A percentile compares a stretch with the other conserved stretches of the same genome.
phyloP scores from a whole-genome alignment of 768 basidiomycete genomes.

The Podaxis pistillaris region DNA sequence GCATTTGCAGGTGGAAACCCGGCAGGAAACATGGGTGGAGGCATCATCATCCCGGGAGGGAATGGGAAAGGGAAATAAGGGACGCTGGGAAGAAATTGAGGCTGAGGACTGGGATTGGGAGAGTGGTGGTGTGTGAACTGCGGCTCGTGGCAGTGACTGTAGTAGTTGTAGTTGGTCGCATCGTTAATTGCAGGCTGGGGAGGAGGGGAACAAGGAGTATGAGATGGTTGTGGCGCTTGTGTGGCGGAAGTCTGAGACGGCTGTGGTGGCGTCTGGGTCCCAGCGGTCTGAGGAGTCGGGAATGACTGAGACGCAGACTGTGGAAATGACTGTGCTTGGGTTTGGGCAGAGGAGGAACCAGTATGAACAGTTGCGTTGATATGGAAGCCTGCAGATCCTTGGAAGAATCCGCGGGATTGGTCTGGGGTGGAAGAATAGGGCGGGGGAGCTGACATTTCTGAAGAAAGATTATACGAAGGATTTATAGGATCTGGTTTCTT shows the following conservation, averaged over 20 bases:
- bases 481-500: not conserved
- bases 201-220: too few species aligned
- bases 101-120: not conserved
- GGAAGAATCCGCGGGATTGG: not conserved
- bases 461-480: not conserved
- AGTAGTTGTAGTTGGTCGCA: not conserved
- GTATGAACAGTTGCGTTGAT: not conserved
- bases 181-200: not conserved
- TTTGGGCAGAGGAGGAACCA: not conserved
- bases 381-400: not conserved
- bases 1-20: not conserved
- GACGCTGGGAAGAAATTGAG: not conserved
- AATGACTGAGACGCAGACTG: not conserved
- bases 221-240: not conserved
- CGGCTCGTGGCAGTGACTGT: not conserved
- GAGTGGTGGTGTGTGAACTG: not conserved
- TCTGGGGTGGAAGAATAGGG: not conserved
- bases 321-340: not conserved
- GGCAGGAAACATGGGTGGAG: not conserved
- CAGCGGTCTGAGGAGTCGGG: not conserved
- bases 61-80: not conserved
- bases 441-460: not conserved
- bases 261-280: not conserved
- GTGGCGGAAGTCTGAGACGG: not conserved
- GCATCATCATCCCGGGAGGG: not conserved